Conservation (phyloP, 805 yeast species). For the Cyberlindnera veronae region DNA sequence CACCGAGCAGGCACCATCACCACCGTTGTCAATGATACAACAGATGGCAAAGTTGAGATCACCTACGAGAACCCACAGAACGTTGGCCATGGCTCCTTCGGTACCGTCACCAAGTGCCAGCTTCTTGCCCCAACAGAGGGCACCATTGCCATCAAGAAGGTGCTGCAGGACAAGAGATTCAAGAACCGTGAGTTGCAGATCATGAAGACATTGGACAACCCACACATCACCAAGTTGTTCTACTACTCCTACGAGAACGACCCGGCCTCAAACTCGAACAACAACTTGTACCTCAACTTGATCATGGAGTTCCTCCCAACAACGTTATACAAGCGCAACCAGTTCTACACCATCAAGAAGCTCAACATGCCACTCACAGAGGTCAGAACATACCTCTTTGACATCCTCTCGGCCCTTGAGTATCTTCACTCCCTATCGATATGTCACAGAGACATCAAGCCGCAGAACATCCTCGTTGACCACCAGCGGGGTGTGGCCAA, state of each 20-base stretch:
- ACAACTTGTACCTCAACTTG: slow-evolving; percentile 81
- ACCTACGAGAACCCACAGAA: slow-evolving; percentile 80
- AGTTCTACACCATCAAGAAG: slow-evolving; percentile 73
- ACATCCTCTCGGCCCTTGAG: slow-evolving; percentile 72
- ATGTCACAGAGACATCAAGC: slow-evolving; percentile 93
- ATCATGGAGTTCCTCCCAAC: slow-evolving; percentile 95
- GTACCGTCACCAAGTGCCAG: slow-evolving; percentile 90
- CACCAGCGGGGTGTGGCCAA: slow-evolving; percentile 82
- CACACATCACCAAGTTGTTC: slow-evolving; percentile 81
- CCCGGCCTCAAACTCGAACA: slow-evolving; percentile 27
- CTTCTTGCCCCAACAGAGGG: slow-evolving; percentile 64
- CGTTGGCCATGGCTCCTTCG: slow-evolving; percentile 99
- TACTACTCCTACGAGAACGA: slow-evolving; percentile 86
- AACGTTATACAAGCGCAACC: slow-evolving; percentile 86
- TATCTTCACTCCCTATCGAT: slow-evolving; percentile 74
- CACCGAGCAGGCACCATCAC: slow-evolving; percentile 4
- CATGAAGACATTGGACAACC: slow-evolving; percentile 85
- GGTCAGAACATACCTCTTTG: slow-evolving; percentile 79
- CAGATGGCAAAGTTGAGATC: slow-evolving; percentile 38
- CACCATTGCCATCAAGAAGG: slow-evolving; percentile 90
- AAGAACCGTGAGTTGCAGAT: slow-evolving; percentile 93
- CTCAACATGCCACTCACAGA: slow-evolving; percentile 85
- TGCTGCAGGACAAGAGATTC: slow-evolving; percentile 92
- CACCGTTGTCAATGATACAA: slow-evolving; percentile 11
- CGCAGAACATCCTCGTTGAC: slow-evolving; percentile 83